Base-by-base conservation (phyloP, 257 asterid genomes). In the Capsicum rhomboideum region DNA sequence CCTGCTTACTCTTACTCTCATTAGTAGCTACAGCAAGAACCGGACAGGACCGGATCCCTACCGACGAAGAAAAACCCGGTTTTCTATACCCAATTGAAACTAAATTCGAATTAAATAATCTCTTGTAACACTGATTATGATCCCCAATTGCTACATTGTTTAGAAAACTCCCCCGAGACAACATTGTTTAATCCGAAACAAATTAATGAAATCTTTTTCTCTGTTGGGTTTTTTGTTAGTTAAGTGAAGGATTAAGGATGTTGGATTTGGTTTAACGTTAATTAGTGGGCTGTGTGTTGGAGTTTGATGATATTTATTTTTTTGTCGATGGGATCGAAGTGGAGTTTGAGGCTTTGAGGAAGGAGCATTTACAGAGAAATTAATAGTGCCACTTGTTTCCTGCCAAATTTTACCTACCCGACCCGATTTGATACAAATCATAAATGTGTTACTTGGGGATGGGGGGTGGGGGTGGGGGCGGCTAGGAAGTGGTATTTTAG, bases 11-110 rank as follows among this genome's bases (percentile, higher is more conserved):
- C 82, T 75, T 91, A 55, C 89, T 88, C 90, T 92, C 94, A 17
- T 90, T 94, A 1, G 97, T 91, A 10, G 92, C 91, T 80, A 95
- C 97, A 55, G 97, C 83, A 58, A 81, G 58, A 46, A 91, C 90
- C 71, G 42, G 87, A 61, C 85, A 72, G 46, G 55, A 58, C 54
- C 17, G 87, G 2, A 13, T 50, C 82, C 66, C 80, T 10, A 9
- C 40, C 29, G 86, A 80, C 9, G 54, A 68, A 6, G 72, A 34
- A 42, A 85, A 20, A 21, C 83, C 21, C 4, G 83, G 67, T 68
- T 88, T 89, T 61, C 87, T 79, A 2, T 61, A 68, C 18, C 44
- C 26, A 69, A 56, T 67, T 44, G 55, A 58, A 26, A 58, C 68
- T 42, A 21, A 86, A 81, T 72, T 66, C 82, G 49, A 84, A 71